These are phyloP conservation scores for Lepidium campestre DNA, from an alignment of 441 rosid species.

Conservation along the genomic window DNA sequence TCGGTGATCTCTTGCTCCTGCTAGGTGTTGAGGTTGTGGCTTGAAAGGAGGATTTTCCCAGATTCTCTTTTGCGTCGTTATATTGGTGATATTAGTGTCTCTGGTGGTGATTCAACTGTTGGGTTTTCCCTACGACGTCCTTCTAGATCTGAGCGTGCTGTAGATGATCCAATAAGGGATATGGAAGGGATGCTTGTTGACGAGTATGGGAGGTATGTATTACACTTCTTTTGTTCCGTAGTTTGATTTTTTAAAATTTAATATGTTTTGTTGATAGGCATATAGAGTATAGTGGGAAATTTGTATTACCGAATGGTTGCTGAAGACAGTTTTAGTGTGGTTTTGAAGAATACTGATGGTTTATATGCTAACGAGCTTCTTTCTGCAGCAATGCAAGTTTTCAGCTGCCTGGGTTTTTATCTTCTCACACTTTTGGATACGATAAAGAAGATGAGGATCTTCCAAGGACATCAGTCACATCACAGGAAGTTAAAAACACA, in stretches of 20 bases:
- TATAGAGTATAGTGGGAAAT: neutral
- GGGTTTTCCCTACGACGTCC: slow-evolving; percentile 69
- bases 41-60: slow-evolving; percentile 84
- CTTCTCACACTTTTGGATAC: slow-evolving; percentile 63
- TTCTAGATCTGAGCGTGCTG: slow-evolving; percentile 85
- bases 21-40: slow-evolving; percentile 88
- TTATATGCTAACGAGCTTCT: slow-evolving; percentile 5
- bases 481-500: slow-evolving; percentile 30
- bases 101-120: slow-evolving; percentile 61
- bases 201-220: slow-evolving; percentile 90
- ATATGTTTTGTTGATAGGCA: slow-evolving; percentile 1
- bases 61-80: slow-evolving; percentile 63
- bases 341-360: slow-evolving; percentile 3
- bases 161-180: slow-evolving; percentile 92
- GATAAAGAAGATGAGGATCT: slow-evolving; percentile 54
- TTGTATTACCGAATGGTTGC: neutral
- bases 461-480: slow-evolving; percentile 35
- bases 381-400: slow-evolving; percentile 79
- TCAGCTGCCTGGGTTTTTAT: slow-evolving; percentile 77
- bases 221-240: neutral
- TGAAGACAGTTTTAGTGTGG: neutral
- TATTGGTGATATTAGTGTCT: slow-evolving; percentile 80
- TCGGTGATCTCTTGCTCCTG: slow-evolving; percentile 16
- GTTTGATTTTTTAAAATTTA: neutral
- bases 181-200: slow-evolving; percentile 99